Base-by-base conservation (phyloP, 257 asterid species). In the Capsicum chinense region DNA sequence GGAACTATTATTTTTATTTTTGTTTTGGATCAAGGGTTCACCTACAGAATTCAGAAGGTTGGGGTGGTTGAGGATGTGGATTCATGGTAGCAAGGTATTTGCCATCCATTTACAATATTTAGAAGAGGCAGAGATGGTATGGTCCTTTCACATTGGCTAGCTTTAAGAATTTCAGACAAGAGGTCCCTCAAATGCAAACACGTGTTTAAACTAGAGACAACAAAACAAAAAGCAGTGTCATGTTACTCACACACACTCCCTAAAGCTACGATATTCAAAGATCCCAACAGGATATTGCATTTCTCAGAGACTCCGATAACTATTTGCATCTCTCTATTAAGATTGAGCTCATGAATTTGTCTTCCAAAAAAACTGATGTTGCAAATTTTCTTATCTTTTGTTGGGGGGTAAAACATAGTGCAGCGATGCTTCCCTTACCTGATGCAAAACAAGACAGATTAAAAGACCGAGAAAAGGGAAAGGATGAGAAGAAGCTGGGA, bases 11-110 rank as follows among this genome's bases (percentile, higher is more conserved):
- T 16, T 35, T 26, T 26, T 26, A 26, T 26, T 26, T 26, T 1
- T 26, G 2, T 26, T 26, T 26, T 26, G 33, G 33, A 26, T 26
- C 2, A 26, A 26, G 33, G 33, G 13, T 66, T 5, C 78, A 39
- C 56, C 79, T 70, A 70, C 58, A 73, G 80, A 73, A 73, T 73
- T 73, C 80, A 68, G 21, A 68, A 68, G 52, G 52, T 68, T 37
- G 76, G 76, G 6, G 11, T 63, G 76, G 26, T 14, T 68, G 26
- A 68, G 78, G 26, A 39, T 13, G 35, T 47, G 48, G 42, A 14
- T 68, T 68, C 48, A 68, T 15, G 52, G 79, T 35, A 52, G 35
- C 16, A 10, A 9, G 79, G 56, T 44, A 44, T 9, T 71, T 44
- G 16, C 37, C 79, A 71, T 71, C 79, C 37, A 47, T 71, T 44